phyloP scores from a whole-genome alignment of 2,329 filamentous ascomycete species.

The Tothia fuscella region DNA sequence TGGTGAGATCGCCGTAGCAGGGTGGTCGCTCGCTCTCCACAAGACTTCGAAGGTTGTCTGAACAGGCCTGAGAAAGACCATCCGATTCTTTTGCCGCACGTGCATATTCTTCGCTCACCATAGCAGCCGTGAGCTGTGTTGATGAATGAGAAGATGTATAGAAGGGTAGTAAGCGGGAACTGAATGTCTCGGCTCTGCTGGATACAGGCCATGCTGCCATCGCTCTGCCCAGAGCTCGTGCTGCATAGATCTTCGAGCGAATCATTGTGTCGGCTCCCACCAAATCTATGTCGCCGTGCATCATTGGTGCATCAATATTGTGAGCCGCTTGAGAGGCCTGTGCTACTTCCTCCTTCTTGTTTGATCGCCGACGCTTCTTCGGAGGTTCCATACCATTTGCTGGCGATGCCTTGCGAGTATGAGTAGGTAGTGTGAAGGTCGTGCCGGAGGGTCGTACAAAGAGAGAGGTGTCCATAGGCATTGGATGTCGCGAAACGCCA shows the following conservation, averaged over 20 bases:
- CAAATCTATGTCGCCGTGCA: slow-evolving; percentile 90
- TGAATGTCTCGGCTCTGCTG: slow-evolving; percentile 50
- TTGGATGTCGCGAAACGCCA: slow-evolving; percentile 77
- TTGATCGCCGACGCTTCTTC: slow-evolving; percentile 72
- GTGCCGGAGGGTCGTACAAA: slow-evolving; percentile 91
- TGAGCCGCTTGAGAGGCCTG: slow-evolving; percentile 46
- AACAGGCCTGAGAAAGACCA: slow-evolving; percentile 45
- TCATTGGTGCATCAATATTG: slow-evolving; percentile 96
- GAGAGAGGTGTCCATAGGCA: slow-evolving; percentile 79
- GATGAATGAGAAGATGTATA: slow-evolving; percentile 68
- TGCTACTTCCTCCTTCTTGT: slow-evolving; percentile 62
- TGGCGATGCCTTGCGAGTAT: slow-evolving; percentile 18
- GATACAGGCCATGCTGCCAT: slow-evolving; percentile 63
- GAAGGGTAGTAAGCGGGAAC: slow-evolving; percentile 50
- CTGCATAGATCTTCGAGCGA: slow-evolving; percentile 77
- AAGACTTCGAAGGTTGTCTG: slow-evolving; percentile 56
- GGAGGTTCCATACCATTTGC: slow-evolving; percentile 33
- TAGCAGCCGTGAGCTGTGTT: slow-evolving; percentile 70
- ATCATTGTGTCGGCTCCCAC: slow-evolving; percentile 83
- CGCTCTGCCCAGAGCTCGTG: slow-evolving; percentile 72
- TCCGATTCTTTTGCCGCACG: slow-evolving; percentile 34
- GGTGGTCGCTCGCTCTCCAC: slow-evolving; percentile 70
- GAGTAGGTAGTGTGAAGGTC: slow-evolving; percentile 50
- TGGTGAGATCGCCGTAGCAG: slow-evolving; percentile 82
- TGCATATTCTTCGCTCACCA: slow-evolving; percentile 82